Evolutionary conservation across 2,329 filamentous ascomycete species (phyloP).

Genomic region (Setomelanomma holmii): DNA sequence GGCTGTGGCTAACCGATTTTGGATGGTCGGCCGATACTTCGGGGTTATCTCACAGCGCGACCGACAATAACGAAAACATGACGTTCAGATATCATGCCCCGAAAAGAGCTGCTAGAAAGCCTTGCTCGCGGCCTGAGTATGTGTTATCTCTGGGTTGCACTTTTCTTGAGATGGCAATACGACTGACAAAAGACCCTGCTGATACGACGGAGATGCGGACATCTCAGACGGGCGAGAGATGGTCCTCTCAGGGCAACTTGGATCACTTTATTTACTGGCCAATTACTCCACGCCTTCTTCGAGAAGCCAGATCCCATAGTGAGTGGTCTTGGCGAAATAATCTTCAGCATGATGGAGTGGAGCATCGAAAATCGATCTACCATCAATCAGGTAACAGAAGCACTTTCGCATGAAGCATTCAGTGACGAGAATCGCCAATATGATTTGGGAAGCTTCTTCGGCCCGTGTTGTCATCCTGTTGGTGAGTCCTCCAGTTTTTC

Average conservation of each 20-base stretch:
- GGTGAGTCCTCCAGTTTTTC: no score
- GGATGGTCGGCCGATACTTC: neutral
- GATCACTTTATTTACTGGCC: neutral
- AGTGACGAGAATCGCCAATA: no score
- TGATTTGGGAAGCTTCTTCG: no score
- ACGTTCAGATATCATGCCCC: neutral
- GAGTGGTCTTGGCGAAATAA: no score
- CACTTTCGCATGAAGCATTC: no score
- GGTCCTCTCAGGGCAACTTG: neutral
- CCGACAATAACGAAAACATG: neutral
- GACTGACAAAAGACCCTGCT: neutral
- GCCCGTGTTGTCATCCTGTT: no score
- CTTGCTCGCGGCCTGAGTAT: neutral
- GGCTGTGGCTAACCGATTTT: neutral
- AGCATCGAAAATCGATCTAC: no score
- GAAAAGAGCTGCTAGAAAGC: neutral
- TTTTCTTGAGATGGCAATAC: neutral
- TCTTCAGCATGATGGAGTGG: no score
- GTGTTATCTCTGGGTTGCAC: neutral
- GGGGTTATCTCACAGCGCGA: neutral
- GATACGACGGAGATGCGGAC: no score
- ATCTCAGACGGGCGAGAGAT: no score
- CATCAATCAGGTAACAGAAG: no score
- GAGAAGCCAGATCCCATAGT: no score
- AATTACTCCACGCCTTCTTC: neutral